phyloP scores from a whole-genome alignment of 495 filamentous ascomycete species.

The Daldinia concentrica region DNA sequence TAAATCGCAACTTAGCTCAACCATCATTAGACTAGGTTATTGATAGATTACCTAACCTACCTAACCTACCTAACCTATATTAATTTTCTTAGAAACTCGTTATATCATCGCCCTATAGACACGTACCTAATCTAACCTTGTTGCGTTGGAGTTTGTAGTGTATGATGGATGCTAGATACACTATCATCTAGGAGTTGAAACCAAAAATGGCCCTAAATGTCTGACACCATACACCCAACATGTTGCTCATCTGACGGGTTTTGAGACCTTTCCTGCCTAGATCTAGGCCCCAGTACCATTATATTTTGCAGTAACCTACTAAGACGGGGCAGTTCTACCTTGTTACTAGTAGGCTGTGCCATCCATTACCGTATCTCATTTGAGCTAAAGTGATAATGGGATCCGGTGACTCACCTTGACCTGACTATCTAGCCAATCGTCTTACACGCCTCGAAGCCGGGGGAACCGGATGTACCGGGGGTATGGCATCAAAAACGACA shows the following conservation, averaged over 20 bases:
- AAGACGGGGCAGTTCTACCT: conserved; percentile 23
- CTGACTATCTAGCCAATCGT: conserved; percentile 30
- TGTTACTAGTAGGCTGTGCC: conserved; percentile 20
- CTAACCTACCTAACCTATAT: background rate
- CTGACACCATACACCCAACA: conserved; percentile 8
- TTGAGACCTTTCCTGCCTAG: conserved; percentile 10
- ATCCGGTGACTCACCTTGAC: conserved; percentile 33
- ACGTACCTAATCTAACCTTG: too few relatives aligned
- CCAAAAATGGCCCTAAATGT: background rate
- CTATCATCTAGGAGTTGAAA: background rate
- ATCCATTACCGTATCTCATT: conserved; percentile 10
- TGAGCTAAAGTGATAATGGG: conserved; percentile 17
- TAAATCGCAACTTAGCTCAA: background rate
- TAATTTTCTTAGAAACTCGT: background rate
- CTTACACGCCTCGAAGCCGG: conserved; percentile 32
- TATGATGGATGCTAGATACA: too few relatives aligned
- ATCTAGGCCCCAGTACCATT: conserved; percentile 10
- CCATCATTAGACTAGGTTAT: background rate
- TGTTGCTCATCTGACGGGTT: conserved; percentile 28
- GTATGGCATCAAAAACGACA: conserved; percentile 16
- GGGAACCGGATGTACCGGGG: background rate
- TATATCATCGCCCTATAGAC: background rate
- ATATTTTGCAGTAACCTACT: background rate
- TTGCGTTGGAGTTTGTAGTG: too few relatives aligned
- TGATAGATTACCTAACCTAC: background rate